Percentiles rank a stretch among this genome's conserved stretches.
Evolutionary conservation across 2,329 filamentous ascomycete genomes (phyloP).

Genomic region (Pseudogymnoascus sp.): DNA sequence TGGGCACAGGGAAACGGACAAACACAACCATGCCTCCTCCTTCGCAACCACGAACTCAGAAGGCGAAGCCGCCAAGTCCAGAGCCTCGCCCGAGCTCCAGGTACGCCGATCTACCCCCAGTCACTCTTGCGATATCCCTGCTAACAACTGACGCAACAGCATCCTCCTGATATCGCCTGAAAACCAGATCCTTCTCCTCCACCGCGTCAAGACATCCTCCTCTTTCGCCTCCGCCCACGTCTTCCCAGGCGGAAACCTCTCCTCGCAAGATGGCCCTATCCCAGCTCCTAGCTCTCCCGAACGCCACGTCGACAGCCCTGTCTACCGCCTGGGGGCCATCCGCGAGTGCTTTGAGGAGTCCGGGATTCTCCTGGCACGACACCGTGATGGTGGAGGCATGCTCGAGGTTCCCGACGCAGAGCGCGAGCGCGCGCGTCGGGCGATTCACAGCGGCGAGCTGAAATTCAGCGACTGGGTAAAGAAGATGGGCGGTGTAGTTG

Average conservation of each 20-base stretch:
- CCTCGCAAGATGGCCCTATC: conserved; percentile 63
- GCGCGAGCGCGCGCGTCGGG: conserved; percentile 56
- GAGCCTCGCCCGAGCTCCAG: not conserved
- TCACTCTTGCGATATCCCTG: not conserved
- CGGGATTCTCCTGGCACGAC: conserved; percentile 61
- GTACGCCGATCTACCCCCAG: not conserved
- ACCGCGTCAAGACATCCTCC: conserved; percentile 71
- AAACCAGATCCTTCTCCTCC: conserved; percentile 82
- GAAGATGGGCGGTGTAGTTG: conserved; percentile 49
- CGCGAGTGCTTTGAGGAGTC: conserved; percentile 94
- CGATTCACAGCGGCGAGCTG: conserved; percentile 58
- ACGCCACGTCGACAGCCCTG: conserved; percentile 60
- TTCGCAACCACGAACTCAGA: not conserved
- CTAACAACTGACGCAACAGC: conserved; percentile 35
- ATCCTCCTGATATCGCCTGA: conserved; percentile 75
- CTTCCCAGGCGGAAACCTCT: conserved; percentile 85
- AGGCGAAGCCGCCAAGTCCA: not conserved
- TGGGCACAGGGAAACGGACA: not conserved
- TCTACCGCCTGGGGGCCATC: conserved; percentile 76
- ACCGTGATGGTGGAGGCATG: conserved; percentile 41
- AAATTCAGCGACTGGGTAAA: conserved; percentile 59
- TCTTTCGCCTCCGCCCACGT: conserved; percentile 90
- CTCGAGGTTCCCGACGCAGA: conserved; percentile 52
- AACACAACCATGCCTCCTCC: not conserved
- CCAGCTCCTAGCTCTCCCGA: conserved; percentile 38